A percentile compares a stretch with the other conserved stretches of the same genome.
These are phyloP conservation scores for Fusarium nisikadoi DNA, from an alignment of 2,329 filamentous ascomycete species.

Conservation along the genomic window DNA sequence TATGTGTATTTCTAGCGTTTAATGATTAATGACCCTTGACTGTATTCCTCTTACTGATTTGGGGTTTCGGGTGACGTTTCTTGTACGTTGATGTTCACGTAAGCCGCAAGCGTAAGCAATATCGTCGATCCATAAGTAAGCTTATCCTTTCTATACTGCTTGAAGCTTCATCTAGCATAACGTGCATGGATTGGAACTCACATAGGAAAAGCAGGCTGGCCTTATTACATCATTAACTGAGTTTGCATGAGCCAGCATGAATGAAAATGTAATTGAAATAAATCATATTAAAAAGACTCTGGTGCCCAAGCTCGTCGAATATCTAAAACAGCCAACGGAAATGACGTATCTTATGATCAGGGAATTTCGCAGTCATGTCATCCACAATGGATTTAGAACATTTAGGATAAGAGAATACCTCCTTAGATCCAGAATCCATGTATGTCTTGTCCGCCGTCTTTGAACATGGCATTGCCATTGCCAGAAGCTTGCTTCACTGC, in stretches of 20 bases:
- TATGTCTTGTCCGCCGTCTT: neutral
- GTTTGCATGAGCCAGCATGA: too few species aligned
- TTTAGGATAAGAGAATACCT: neutral
- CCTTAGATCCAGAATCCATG: neutral
- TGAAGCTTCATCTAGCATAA: too few species aligned
- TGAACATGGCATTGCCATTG: neutral
- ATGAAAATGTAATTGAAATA: too few species aligned
- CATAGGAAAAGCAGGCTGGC: too few species aligned
- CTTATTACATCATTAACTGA: too few species aligned
- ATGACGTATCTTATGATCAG: neutral
- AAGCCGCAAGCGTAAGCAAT: neutral
- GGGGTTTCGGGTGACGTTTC: neutral
- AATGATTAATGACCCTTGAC: neutral
- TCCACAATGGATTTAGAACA: neutral
- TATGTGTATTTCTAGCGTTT: neutral
- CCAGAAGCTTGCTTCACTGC: neutral
- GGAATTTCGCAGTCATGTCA: neutral
- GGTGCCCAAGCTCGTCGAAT: accelerated
- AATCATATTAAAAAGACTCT: too few species aligned
- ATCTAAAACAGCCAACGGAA: neutral
- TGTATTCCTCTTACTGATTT: accelerated
- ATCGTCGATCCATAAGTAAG: neutral
- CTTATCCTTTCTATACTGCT: neutral
- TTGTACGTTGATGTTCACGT: neutral
- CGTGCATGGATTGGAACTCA: too few species aligned